Evolutionary conservation across 2,329 filamentous ascomycete genomes (phyloP).

Genomic region (Fusarium sp.): DNA sequence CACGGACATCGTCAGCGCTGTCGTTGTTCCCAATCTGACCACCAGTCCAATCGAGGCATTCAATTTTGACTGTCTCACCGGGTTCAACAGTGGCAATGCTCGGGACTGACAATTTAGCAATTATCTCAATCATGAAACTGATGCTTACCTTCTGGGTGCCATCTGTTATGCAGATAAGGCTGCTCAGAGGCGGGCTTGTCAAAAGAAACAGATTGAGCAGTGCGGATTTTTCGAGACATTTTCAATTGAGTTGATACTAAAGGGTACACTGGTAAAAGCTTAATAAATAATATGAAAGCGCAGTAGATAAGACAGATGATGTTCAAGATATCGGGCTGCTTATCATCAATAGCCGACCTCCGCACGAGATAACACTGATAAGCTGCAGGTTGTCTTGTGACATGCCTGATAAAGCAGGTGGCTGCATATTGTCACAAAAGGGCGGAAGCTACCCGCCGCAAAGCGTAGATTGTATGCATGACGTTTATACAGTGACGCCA

Average conservation of each 20-base stretch:
- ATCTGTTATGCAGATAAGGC: slow-evolving; percentile 73
- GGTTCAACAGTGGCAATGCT: slow-evolving; percentile 80
- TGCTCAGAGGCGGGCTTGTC: slow-evolving; percentile 49
- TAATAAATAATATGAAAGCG: background rate
- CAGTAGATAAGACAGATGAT: slow-evolving; percentile 6
- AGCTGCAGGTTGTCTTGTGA: slow-evolving; percentile 33
- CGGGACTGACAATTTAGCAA: slow-evolving; percentile 72
- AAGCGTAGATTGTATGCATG: background rate
- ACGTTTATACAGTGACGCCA: background rate
- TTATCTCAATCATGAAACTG: background rate
- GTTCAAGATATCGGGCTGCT: background rate
- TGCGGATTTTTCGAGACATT: slow-evolving; percentile 48
- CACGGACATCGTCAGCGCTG: slow-evolving; percentile 87
- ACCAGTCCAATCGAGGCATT: slow-evolving; percentile 88
- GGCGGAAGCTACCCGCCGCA: slow-evolving; percentile 33
- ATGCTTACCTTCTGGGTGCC: slow-evolving; percentile 87
- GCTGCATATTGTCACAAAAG: slow-evolving; percentile 28
- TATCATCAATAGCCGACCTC: slow-evolving; percentile 28
- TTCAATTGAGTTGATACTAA: no score
- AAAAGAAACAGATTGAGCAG: slow-evolving; percentile 46
- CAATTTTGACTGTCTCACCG: slow-evolving; percentile 91
- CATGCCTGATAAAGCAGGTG: slow-evolving; percentile 32
- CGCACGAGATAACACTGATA: slow-evolving; percentile 39
- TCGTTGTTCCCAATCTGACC: slow-evolving; percentile 93
- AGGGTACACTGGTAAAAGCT: background rate